Conservation (phyloP, 2,329 filamentous ascomycete species). For the Hypoxylon sp. region DNA sequence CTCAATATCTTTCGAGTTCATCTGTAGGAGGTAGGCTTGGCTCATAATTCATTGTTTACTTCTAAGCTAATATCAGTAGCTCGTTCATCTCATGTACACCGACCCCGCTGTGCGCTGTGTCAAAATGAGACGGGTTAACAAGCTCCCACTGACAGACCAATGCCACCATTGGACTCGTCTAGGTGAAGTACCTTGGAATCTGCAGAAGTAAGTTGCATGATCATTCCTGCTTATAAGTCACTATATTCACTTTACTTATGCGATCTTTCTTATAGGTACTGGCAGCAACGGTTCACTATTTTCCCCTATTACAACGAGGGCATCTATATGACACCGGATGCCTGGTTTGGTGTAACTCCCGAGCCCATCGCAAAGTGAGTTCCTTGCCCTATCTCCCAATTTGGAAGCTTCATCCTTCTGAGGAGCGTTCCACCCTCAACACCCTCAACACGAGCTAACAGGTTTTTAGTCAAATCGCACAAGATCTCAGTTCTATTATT, state of each 20-base stretch:
- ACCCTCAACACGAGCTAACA: slow-evolving; percentile 35
- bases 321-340: slow-evolving; percentile 89
- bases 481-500: slow-evolving; percentile 71
- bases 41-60: neutral
- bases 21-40: neutral
- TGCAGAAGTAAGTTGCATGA: slow-evolving; percentile 78
- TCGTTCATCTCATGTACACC: slow-evolving; percentile 19
- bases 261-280: slow-evolving; percentile 73
- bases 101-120: slow-evolving; percentile 13
- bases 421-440: too few relatives aligned
- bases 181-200: slow-evolving; percentile 80
- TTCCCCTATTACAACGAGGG: slow-evolving; percentile 90
- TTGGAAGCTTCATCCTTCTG: slow-evolving; percentile 7
- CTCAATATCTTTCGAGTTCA: neutral
- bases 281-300: slow-evolving; percentile 86
- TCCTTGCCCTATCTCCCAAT: slow-evolving; percentile 16
- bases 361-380: slow-evolving; percentile 87
- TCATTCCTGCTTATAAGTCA: neutral
- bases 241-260: slow-evolving; percentile 10
- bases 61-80: slow-evolving; percentile 6
- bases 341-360: slow-evolving; percentile 97
- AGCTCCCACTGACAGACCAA: slow-evolving; percentile 67
- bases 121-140: slow-evolving; percentile 57
- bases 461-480: slow-evolving; percentile 74
- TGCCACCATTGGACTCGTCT: slow-evolving; percentile 80